Evolutionary conservation across 768 basidiomycete species (phyloP), one percentile per base, ranked within the genome.

Genomic region (Inosperma sp.): DNA sequence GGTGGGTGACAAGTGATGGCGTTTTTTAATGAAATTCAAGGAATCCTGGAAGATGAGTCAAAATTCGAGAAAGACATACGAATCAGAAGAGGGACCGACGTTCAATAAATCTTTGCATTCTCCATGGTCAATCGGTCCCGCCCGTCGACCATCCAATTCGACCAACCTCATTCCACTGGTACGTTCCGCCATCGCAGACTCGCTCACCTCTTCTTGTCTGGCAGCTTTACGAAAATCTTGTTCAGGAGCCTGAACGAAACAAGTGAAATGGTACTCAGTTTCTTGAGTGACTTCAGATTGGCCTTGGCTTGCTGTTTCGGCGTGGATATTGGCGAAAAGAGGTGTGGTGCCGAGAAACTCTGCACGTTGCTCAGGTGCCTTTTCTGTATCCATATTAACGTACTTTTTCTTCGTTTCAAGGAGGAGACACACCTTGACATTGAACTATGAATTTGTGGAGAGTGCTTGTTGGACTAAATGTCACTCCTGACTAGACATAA

Each of bases 221-320:
- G 58, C 53, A 5, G 63, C 60, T 30, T 62, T 64, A n/a, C 76
- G 62, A 12, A 68, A 56, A 2, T 65, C 64, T 2, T 71, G 63
- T 26, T 68, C 72, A 1, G 83, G 81, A 0, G 87, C 88, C 51
- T 77, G 75, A 27, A 96, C 80, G 59, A 96, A 97, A 59, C 85
- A 84, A 1, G 88, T 88, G 56, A 94, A 97, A 67, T 96, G 94
- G 7, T 91, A 72, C 58, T 88, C 76, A 0, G 86, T 87, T 31
- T 89, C 73, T 7, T 83, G 71, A 57, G 88, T 74, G 1, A 70
- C 66, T 1, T 72, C 69, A 4, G 81, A 81, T 68, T 95, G 91
- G 7, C 90, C 91, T 1, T 78, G 63, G 0, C 73, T 68, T 0
- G 90, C 88, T 1, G 82, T 80, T 31, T 83, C 77, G 0, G 78